Evolutionary conservation across 768 basidiomycete genomes (phyloP), one percentile per base, ranked within the genome.

Genomic region (Krasilnikovozyma curviuscula): DNA sequence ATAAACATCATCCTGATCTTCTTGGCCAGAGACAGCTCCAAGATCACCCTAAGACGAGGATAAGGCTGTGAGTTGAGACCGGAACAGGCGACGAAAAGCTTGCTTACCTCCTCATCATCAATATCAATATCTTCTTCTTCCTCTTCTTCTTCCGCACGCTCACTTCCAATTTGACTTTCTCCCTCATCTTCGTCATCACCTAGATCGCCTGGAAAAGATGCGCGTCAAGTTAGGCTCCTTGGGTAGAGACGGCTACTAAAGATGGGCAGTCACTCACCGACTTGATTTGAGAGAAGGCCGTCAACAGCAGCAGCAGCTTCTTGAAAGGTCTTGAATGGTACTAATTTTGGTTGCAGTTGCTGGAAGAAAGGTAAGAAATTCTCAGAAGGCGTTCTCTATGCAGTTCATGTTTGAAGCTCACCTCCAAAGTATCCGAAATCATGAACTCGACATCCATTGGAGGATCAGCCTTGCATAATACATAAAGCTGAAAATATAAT

Each of bases 391-490:
- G 31, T 7, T 14, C 25, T 3, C 40, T 40, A n/a, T 23, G 30
- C 9, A 35, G 35, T 33, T 19, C 40, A 34, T 3, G 2, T 40
- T 44, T 24, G 38, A 45, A 23, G 50, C 67, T 56, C 54, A 85
- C 85, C 68, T 97, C 89, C 8, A 98, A 65, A 1, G 91, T 93
- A 63, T 98, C 93, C 0, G 77, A 76, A 7, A 93, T 64, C 85
- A 95, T 91, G 65, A 97, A 98, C 45, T 93, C 89, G 10, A 93
- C 81, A 54, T 98, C 93, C 88, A 95, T 89, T 0, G 93, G 80
- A 21, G 55, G 35, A 5, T 76, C 69, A 38, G 78, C 73, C 66
- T 98, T 98, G 68, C 82, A 83, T n/a, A 79, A 70, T 14, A 82
- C 70, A 63, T 97, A 98, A 50, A 88, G 79, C 68, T 72, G 54